These are phyloP conservation scores for Cladosporium phlei DNA, from an alignment of 2,329 filamentous ascomycete species.

Conservation along the genomic window DNA sequence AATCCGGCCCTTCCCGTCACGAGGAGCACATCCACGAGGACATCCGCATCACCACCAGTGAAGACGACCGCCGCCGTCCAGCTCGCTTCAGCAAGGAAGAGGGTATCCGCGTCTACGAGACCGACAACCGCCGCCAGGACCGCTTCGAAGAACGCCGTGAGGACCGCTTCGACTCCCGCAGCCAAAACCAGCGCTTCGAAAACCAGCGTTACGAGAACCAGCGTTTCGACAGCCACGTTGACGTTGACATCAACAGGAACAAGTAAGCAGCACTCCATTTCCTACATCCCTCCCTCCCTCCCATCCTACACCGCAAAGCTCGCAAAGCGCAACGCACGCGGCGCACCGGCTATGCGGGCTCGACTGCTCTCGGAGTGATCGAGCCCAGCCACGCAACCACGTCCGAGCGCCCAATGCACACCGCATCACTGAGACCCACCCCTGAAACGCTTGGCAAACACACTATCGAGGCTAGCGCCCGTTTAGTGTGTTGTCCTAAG, in stretches of 20 bases:
- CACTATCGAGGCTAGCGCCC: constrained; percentile 26
- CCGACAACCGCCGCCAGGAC: constrained; percentile 25
- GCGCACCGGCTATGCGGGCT: background rate
- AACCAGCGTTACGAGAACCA: constrained; percentile 25
- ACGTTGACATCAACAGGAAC: constrained; percentile 52
- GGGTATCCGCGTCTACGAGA: constrained; percentile 34
- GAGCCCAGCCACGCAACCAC: constrained; percentile 1
- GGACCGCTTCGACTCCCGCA: constrained; percentile 21
- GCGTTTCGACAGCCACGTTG: constrained; percentile 29
- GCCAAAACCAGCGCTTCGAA: constrained; percentile 19
- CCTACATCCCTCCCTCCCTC: constrained; percentile 15
- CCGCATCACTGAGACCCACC: constrained; percentile 16
- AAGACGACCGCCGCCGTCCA: constrained; percentile 71
- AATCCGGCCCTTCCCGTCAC: constrained; percentile 59
- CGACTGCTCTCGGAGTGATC: background rate
- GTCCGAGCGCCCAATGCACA: constrained; percentile 15
- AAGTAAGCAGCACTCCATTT: constrained; percentile 39
- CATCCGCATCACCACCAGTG: constrained; percentile 65
- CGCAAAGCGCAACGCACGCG: constrained; percentile 4
- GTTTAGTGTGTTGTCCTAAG: constrained; percentile 30
- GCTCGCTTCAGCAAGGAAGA: constrained; percentile 46
- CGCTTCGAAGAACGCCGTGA: constrained; percentile 9
- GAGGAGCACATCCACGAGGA: constrained; percentile 67
- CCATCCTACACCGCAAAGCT: constrained; percentile 18
- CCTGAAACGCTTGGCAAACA: constrained; percentile 30